Conservation (phyloP, 768 basidiomycete species). For the Mycena kentingensis region DNA sequence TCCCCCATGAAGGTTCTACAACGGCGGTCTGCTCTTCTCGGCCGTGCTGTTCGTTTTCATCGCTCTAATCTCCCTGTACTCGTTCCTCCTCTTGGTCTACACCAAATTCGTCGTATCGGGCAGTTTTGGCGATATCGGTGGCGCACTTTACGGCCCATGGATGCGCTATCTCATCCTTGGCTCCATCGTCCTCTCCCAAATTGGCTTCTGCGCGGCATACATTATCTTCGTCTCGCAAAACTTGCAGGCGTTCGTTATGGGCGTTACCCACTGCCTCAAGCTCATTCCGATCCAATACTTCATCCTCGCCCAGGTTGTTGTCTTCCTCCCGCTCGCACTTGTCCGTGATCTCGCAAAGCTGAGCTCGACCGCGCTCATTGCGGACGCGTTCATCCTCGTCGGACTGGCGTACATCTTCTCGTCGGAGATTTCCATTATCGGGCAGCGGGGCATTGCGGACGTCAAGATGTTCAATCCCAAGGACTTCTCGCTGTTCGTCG, state of each 20-base stretch:
- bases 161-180: conserved; percentile 88
- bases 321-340: conserved; percentile 89
- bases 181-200: conserved; percentile 86
- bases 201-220: conserved; percentile 89
- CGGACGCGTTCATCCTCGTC: conserved; percentile 92
- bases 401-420: conserved; percentile 86
- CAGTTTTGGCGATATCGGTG: conserved; percentile 96
- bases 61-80: conserved; percentile 85
- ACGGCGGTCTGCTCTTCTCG: conserved; percentile 94
- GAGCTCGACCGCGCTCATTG: conserved; percentile 86
- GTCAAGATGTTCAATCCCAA: conserved; percentile 85
- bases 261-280: conserved; percentile 56
- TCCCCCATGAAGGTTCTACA: conserved; percentile 70
- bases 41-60: conserved; percentile 73
- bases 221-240: conserved; percentile 96
- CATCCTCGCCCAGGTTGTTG: conserved; percentile 78
- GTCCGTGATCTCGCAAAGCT: conserved; percentile 94
- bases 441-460: conserved; percentile 69
- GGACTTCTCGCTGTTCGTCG: conserved; percentile 90
- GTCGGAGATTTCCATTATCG: conserved; percentile 77
- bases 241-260: conserved; percentile 45
- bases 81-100: conserved; percentile 87
- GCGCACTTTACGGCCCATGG: conserved; percentile 86
- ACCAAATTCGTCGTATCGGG: conserved; percentile 89
- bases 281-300: conserved; percentile 72